These are phyloP conservation scores for Alternaria atra DNA, from an alignment of 2,329 filamentous ascomycete species.

Conservation along the genomic window DNA sequence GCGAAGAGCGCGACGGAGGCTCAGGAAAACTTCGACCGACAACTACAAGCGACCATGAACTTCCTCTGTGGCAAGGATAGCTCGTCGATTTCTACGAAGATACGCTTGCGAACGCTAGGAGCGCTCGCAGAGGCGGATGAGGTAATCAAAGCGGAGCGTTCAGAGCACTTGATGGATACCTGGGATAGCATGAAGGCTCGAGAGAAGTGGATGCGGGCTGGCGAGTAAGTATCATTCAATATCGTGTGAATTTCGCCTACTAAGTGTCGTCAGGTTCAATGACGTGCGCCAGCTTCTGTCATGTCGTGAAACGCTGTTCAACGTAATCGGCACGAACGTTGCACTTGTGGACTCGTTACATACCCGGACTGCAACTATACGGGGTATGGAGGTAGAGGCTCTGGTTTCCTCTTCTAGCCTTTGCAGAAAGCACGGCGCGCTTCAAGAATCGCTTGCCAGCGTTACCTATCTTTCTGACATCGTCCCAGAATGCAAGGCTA, in stretches of 20 bases:
- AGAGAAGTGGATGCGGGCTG: constrained; percentile 81
- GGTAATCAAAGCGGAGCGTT: constrained; percentile 68
- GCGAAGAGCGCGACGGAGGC: constrained; percentile 66
- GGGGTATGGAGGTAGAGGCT: constrained; percentile 77
- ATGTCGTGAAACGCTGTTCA: constrained; percentile 83
- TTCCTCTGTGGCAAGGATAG: constrained; percentile 37
- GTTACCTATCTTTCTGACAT: constrained; percentile 85
- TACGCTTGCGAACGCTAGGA: constrained; percentile 62
- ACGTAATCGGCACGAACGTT: constrained; percentile 76
- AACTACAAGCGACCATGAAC: constrained; percentile 60
- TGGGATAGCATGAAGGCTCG: constrained; percentile 72
- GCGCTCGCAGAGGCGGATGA: constrained; percentile 85
- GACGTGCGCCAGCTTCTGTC: constrained; percentile 84
- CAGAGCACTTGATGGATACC: constrained; percentile 67
- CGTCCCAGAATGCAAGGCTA: constrained; percentile 70
- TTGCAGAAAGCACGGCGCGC: constrained; percentile 79
- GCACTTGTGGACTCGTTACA: constrained; percentile 68
- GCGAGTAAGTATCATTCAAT: constrained; percentile 65
- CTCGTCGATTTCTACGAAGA: constrained; percentile 36
- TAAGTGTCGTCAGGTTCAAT: constrained; percentile 66
- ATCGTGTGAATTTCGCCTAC: constrained; percentile 35
- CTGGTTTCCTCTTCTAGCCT: constrained; percentile 78
- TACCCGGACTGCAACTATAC: constrained; percentile 69
- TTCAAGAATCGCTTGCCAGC: constrained; percentile 86
- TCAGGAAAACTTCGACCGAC: constrained; percentile 68